Conservation (phyloP, 2,329 filamentous ascomycete species). For the Bipolaris bicolor region DNA sequence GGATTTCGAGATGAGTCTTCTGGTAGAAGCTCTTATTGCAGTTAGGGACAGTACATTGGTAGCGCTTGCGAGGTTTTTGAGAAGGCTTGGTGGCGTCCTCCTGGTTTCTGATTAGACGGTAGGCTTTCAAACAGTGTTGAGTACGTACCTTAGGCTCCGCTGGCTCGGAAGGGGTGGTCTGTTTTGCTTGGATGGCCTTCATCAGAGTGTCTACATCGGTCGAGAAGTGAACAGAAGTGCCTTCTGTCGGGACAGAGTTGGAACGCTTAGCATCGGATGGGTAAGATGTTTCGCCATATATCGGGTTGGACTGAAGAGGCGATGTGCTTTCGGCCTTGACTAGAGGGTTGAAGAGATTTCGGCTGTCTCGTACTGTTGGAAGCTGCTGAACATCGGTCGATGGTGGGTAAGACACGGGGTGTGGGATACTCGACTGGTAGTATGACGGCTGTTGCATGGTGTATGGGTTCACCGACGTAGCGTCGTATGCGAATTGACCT, state of each 20-base stretch:
- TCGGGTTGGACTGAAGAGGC: slow-evolving; percentile 50
- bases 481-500: slow-evolving; percentile 45
- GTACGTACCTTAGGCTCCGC: slow-evolving; percentile 41
- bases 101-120: slow-evolving; percentile 20
- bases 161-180: slow-evolving; percentile 49
- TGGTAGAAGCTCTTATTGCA: slow-evolving; percentile 87
- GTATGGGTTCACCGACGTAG: slow-evolving; percentile 44
- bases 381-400: slow-evolving; percentile 30
- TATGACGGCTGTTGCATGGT: slow-evolving; percentile 43
- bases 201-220: slow-evolving; percentile 88
- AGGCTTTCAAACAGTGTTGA: background rate
- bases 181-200: slow-evolving; percentile 80
- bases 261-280: slow-evolving; percentile 53
- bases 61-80: slow-evolving; percentile 65
- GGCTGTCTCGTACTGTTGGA: slow-evolving; percentile 39
- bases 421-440: slow-evolving; percentile 35
- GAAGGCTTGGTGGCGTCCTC: slow-evolving; percentile 34
- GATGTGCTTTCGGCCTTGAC: slow-evolving; percentile 55
- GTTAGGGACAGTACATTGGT: slow-evolving; percentile 73
- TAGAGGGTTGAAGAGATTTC: slow-evolving; percentile 40
- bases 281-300: slow-evolving; percentile 46
- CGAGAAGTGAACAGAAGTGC: slow-evolving; percentile 66
- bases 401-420: slow-evolving; percentile 37
- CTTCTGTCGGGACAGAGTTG: slow-evolving; percentile 51
- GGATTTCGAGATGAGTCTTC: slow-evolving; percentile 91